Base-by-base conservation (phyloP, 345 rosid species). In the Euphorbia pulcherrima region DNA sequence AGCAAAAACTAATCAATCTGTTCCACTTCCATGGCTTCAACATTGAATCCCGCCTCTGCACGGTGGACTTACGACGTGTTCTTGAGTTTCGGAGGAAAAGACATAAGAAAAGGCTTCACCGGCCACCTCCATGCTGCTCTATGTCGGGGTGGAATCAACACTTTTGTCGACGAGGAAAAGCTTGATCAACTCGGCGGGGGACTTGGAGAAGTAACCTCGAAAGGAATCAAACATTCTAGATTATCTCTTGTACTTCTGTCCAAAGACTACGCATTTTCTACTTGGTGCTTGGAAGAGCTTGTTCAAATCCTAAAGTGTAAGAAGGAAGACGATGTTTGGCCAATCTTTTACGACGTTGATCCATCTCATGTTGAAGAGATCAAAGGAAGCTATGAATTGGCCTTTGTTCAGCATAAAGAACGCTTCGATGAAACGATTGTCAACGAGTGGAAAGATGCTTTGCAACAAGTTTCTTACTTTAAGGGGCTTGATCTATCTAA, bases 211-310 rank as follows among this genome's bases (percentile, higher is more conserved):
- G 61, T n/a, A 18, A 26, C 28, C 8, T n/a, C 44, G 3, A 64
- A 40, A 12, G 68, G 30, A 11, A 70, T 62, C 21, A 10, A 29
- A 6, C 13, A 28, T 1, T 70, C 74, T 0, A 70, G 60, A 44
- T 39, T 70, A 6, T 50, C 62, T 0, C 10, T 71, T 4, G 46
- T 64, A 8, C 17, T 53, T 55, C 46, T 71, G 11, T 71, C 68
- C 18, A n/a, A 63, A 30, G 52, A 41, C 53, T 52, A 70, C 62
- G 67, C 54, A 0, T 60, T 29, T 18, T 69, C 72, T n/a, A 3
- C 59, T 26, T 46, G 65, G 72, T 68, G 65, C 8, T 41, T 68
- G 17, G 64, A 68, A 28, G 72, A 68, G 62, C 72, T 58, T 30
- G 41, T 46, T 11, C 39, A 26, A 5, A 63, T 71, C 50, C 60